phyloP scores from a whole-genome alignment of 805 yeast genomes.

The Spathaspora passalidarum region DNA sequence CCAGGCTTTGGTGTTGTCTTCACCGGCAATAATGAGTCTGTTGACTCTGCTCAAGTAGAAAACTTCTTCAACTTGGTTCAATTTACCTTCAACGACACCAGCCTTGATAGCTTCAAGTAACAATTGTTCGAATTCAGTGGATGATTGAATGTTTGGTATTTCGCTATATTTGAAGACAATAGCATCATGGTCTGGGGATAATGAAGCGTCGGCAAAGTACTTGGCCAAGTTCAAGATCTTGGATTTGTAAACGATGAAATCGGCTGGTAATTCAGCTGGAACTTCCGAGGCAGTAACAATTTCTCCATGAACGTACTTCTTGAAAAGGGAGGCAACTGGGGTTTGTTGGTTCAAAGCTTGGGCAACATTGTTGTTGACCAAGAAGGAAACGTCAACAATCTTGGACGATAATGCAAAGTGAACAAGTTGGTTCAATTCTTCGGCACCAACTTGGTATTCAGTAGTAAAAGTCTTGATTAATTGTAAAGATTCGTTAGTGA shows the following conservation, averaged over 20 bases:
- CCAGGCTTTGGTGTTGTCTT: constrained; percentile 32
- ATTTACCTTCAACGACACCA: constrained; percentile 44
- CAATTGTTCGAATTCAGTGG: constrained; percentile 36
- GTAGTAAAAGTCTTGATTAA: constrained; percentile 35
- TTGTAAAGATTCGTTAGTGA: constrained; percentile 28
- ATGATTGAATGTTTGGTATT: constrained; percentile 28
- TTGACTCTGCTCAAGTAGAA: constrained; percentile 40
- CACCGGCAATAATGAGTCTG: constrained; percentile 39
- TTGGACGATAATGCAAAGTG: constrained; percentile 35
- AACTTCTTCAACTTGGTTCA: constrained; percentile 40
- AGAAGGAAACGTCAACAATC: constrained; percentile 38
- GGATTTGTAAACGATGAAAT: constrained; percentile 30
- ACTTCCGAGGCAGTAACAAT: constrained; percentile 16
- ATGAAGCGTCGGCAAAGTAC: constrained; percentile 26
- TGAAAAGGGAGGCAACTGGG: constrained; percentile 27
- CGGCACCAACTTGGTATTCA: constrained; percentile 14
- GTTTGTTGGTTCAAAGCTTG: constrained; percentile 28
- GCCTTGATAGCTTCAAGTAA: constrained; percentile 41
- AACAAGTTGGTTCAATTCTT: constrained; percentile 30
- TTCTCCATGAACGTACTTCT: constrained; percentile 34
- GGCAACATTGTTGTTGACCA: constrained; percentile 40
- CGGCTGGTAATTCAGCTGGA: constrained; percentile 19
- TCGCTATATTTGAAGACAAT: constrained; percentile 34
- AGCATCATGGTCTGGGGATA: constrained; percentile 15
- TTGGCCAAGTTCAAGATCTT: constrained; percentile 39